These are phyloP conservation scores for Solanum sejunctum DNA, from an alignment of 257 asterid genomes.

Conservation along the genomic window DNA sequence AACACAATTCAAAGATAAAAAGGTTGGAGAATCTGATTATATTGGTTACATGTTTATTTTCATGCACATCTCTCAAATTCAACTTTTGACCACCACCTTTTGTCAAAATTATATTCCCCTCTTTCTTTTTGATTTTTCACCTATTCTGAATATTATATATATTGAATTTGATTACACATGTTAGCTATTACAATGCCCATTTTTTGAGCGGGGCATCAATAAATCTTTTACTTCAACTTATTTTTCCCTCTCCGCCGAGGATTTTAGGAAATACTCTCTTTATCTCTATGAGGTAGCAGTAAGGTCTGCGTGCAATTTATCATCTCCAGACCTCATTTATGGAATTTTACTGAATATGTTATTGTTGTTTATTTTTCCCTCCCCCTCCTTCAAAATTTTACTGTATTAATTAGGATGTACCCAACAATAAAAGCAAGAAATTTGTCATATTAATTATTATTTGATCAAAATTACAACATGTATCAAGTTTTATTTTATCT, in stretches of 20 bases:
- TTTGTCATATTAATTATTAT: neutral
- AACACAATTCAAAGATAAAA: neutral
- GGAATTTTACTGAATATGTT: too few species aligned
- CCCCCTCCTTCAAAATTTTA: neutral
- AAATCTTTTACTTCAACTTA: neutral
- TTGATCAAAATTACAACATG: neutral
- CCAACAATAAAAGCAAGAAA: neutral
- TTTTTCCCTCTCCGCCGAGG: too few species aligned
- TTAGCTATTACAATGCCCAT: neutral
- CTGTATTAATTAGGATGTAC: neutral
- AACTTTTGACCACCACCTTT: neutral
- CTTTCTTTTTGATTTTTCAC: too few species aligned
- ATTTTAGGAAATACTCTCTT: too few species aligned
- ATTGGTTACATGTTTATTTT: neutral
- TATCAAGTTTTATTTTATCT: neutral
- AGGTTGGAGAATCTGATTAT: neutral
- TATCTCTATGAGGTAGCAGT: too few species aligned
- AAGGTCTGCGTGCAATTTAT: too few species aligned
- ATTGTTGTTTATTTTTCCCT: neutral
- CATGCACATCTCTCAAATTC: neutral
- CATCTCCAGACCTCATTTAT: too few species aligned
- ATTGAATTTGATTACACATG: accelerated
- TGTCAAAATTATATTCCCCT: neutral
- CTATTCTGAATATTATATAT: neutral
- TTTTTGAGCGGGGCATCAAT: neutral